Conservation (phyloP, 441 rosid genomes). For the Pelargonium citronellum region DNA sequence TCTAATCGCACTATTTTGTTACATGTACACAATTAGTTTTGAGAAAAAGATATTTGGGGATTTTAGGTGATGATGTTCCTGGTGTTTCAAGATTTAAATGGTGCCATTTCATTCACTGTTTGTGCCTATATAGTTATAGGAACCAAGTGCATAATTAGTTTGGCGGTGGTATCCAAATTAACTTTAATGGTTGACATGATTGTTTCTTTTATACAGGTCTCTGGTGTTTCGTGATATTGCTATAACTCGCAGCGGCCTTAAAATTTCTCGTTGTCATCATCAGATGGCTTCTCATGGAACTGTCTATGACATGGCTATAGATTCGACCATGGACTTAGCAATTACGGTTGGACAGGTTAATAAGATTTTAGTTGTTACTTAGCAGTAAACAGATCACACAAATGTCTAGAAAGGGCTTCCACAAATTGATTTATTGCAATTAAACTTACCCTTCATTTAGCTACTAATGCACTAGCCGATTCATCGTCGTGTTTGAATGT, state of each 20-base stretch:
- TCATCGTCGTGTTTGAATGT: background rate
- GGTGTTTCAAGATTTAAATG: background rate
- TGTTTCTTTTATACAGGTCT: conserved; percentile 39
- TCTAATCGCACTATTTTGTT: conserved; percentile 16
- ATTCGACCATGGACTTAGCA: conserved; percentile 52
- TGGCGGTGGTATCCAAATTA: background rate
- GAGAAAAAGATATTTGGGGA: background rate
- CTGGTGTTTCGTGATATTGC: conserved; percentile 58
- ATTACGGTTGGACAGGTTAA: conserved; percentile 80
- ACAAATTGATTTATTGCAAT: conserved; percentile 6
- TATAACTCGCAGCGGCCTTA: conserved; percentile 32
- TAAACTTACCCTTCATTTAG: background rate
- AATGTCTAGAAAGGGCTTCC: conserved; percentile 10
- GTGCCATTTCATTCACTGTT: conserved; percentile 9
- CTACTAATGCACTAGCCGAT: background rate
- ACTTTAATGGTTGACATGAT: conserved; percentile 14
- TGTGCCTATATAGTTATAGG: conserved; percentile 12
- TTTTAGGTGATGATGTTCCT: background rate
- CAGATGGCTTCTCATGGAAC: conserved; percentile 74
- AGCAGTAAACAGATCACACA: conserved; percentile 7
- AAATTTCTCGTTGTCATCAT: conserved; percentile 50
- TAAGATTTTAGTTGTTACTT: conserved; percentile 16
- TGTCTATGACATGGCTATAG: conserved; percentile 74
- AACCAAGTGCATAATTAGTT: background rate
- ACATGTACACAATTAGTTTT: background rate